Percentiles rank a stretch among this genome's conserved stretches.
These are phyloP conservation scores for Nepenthes alata DNA, from an alignment of 179 eudicot species.

Conservation along the genomic window DNA sequence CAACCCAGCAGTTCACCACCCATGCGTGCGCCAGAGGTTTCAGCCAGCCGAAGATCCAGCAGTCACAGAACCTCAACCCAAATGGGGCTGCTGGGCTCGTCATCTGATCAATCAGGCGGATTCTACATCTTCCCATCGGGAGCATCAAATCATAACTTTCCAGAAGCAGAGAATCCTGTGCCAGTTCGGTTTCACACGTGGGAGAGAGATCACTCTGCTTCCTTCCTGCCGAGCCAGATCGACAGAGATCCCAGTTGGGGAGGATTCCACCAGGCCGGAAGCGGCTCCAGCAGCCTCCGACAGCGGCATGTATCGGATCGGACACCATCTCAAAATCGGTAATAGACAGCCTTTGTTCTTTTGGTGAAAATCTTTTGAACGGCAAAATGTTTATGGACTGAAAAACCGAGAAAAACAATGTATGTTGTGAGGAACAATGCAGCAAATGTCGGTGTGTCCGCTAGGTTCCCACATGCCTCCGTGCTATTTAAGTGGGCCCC, in stretches of 20 bases:
- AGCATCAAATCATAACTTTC: slow-evolving; percentile 42
- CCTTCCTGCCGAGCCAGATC: slow-evolving; percentile 28
- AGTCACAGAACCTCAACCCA: slow-evolving; percentile 40
- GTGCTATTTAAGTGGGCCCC: slow-evolving; percentile 8
- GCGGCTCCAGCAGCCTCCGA: slow-evolving; percentile 36
- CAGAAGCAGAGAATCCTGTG: slow-evolving; percentile 38
- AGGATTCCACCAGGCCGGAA: slow-evolving; percentile 25
- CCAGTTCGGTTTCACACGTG: slow-evolving; percentile 34
- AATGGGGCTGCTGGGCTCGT: slow-evolving; percentile 31
- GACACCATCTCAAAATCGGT: slow-evolving; percentile 53
- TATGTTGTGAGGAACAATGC: slow-evolving; percentile 31
- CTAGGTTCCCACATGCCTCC: slow-evolving; percentile 6
- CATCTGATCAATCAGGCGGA: slow-evolving; percentile 57
- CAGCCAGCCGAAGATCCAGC: slow-evolving; percentile 48
- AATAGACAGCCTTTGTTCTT: slow-evolving; percentile 15
- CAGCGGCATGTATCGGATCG: slow-evolving; percentile 65
- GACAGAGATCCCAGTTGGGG: slow-evolving; percentile 61
- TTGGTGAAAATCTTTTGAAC: slow-evolving; percentile 9
- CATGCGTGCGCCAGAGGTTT: slow-evolving; percentile 31
- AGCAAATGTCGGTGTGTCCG: slow-evolving; percentile 15
- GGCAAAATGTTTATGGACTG: slow-evolving; percentile 13
- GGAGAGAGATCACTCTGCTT: slow-evolving; percentile 55
- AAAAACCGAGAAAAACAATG: slow-evolving; percentile 8
- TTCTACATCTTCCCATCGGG: slow-evolving; percentile 48
- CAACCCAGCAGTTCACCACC: slow-evolving; percentile 49